These are phyloP conservation scores for Colletotrichum tabaci DNA, from an alignment of 2,329 filamentous ascomycete species.

Conservation along the genomic window DNA sequence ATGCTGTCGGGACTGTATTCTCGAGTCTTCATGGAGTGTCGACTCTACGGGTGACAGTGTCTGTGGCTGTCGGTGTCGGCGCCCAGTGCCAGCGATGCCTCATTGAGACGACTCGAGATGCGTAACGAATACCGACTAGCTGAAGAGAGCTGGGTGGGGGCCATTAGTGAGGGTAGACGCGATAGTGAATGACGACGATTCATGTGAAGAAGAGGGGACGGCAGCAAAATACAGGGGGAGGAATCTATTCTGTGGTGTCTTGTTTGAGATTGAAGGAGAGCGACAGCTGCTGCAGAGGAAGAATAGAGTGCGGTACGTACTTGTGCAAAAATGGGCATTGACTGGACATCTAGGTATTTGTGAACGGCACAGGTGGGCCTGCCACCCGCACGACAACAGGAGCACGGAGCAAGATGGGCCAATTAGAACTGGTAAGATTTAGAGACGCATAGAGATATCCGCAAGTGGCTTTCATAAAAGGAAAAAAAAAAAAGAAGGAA, in stretches of 20 bases:
- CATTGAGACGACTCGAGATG: conserved; percentile 13
- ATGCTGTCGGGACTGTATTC: not conserved
- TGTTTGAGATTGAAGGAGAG: conserved; percentile 1
- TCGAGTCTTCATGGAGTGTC: no score
- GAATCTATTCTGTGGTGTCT: not conserved
- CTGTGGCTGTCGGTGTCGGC: not conserved
- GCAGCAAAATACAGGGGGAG: not conserved
- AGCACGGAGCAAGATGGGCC: conserved; percentile 12
- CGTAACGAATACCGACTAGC: not conserved
- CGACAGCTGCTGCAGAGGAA: not conserved
- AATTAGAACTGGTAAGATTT: conserved; percentile 4
- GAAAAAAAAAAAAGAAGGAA: not conserved
- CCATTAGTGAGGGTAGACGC: not conserved
- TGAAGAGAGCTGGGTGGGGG: not conserved
- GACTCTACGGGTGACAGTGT: no score
- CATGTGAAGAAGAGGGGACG: conserved; percentile 26
- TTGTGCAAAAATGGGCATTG: conserved; percentile 15
- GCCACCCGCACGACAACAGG: conserved; percentile 22
- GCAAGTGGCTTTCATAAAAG: conserved; percentile 28
- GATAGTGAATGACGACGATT: conserved; percentile 25
- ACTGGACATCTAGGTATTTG: not conserved
- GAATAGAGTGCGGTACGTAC: conserved; percentile 10
- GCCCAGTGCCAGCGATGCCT: conserved; percentile 17
- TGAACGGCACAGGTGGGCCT: conserved; percentile 19
- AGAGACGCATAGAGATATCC: conserved; percentile 22